Percentiles rank a stretch among this genome's conserved stretches.
These are phyloP conservation scores for Hyaloscypha hepaticicola DNA, from an alignment of 495 filamentous ascomycete genomes.

Conservation along the genomic window DNA sequence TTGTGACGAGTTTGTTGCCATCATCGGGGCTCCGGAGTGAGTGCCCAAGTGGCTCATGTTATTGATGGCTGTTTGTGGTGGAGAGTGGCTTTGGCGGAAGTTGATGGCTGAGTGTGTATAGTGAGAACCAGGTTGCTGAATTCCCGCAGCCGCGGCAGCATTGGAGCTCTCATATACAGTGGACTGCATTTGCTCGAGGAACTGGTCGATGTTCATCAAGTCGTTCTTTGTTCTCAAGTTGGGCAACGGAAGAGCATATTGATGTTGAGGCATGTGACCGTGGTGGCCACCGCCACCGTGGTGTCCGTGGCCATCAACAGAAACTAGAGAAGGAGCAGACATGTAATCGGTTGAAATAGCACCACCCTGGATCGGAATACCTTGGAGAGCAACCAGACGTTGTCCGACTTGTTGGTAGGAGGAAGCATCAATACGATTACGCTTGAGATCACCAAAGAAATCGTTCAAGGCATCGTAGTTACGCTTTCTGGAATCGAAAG, in stretches of 20 bases:
- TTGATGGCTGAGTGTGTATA: conserved; percentile 53
- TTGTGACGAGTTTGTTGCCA: conserved; percentile 52
- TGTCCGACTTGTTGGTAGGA: conserved; percentile 82
- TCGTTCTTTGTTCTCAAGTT: conserved; percentile 92
- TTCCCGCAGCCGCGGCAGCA: conserved; percentile 69
- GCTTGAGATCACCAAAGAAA: conserved; percentile 90
- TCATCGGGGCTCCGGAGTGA: conserved; percentile 59
- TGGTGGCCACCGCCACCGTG: conserved; percentile 50
- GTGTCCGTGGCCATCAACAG: conserved; percentile 41
- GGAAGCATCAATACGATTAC: conserved; percentile 79
- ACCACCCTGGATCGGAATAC: conserved; percentile 64
- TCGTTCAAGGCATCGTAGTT: conserved; percentile 86
- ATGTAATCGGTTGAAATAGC: conserved; percentile 65
- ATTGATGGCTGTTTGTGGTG: conserved; percentile 54
- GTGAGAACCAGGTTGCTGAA: conserved; percentile 67
- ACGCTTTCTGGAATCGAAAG: conserved; percentile 72
- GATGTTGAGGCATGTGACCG: conserved; percentile 59
- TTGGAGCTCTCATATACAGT: conserved; percentile 92
- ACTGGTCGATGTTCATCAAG: conserved; percentile 84
- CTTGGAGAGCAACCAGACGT: conserved; percentile 72
- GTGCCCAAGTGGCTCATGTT: conserved; percentile 45
- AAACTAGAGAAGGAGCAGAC: conserved; percentile 50
- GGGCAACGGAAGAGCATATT: conserved; percentile 81
- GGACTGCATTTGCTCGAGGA: conserved; percentile 90
- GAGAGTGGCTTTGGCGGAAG: conserved; percentile 74